Percentiles rank a stretch among this genome's conserved stretches.
Evolutionary conservation across 306 rosid species (phyloP).

Genomic region (Hylodesmum podocarpum): DNA sequence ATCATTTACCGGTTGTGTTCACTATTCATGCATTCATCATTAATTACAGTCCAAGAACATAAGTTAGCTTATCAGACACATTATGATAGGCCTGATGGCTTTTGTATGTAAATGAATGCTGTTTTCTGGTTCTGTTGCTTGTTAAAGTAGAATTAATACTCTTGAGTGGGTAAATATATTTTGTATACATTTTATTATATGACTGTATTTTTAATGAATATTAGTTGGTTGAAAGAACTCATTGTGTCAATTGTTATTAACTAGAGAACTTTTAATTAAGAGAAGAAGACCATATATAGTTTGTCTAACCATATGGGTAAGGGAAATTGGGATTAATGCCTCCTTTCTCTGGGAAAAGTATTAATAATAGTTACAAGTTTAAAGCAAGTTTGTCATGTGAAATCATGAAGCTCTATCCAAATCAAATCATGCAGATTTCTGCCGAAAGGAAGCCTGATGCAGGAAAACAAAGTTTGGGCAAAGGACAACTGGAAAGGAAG

Average conservation of each 20-base stretch:
- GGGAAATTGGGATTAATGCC: background rate
- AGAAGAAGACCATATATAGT: background rate
- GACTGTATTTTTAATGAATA: background rate
- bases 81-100: constrained; percentile 6
- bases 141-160: background rate
- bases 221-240: constrained; percentile 5
- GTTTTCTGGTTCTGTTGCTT: constrained; percentile 10
- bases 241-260: background rate
- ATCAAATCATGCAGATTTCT: constrained; percentile 51
- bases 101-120: background rate
- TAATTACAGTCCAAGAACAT: background rate
- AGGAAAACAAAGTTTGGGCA: constrained; percentile 54
- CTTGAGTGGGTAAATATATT: constrained; percentile 5
- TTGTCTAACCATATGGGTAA: background rate
- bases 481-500: constrained; percentile 53
- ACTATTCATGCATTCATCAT: constrained; percentile 8
- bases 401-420: constrained; percentile 18
- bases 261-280: background rate
- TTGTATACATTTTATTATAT: background rate
- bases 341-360: background rate
- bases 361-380: background rate
- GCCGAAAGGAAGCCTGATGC: constrained; percentile 66
- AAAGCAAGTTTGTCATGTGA: constrained; percentile 15
- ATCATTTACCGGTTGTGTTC: background rate
- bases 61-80: background rate